Conservation (phyloP, 2,329 filamentous ascomycete genomes). For the Microcyclospora pomicola region DNA sequence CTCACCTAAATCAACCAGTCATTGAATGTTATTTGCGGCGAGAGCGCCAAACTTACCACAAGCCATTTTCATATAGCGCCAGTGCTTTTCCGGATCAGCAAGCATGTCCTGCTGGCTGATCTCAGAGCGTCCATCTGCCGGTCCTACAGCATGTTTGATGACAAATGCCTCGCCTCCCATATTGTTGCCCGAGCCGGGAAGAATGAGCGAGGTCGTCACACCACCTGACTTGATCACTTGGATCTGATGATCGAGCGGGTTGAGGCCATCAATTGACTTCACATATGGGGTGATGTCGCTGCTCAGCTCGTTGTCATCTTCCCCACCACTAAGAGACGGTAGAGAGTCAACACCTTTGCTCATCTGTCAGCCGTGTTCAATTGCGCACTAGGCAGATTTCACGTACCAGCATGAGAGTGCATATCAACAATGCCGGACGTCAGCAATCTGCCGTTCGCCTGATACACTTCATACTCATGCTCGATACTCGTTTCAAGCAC, state of each 20-base stretch:
- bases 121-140: conserved; percentile 45
- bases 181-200: conserved; percentile 56
- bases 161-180: conserved; percentile 58
- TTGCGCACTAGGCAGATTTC: too few species aligned
- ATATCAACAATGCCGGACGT: conserved; percentile 59
- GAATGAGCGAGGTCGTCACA: conserved; percentile 53
- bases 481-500: conserved; percentile 34
- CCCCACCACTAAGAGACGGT: conserved; percentile 40
- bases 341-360: conserved; percentile 34
- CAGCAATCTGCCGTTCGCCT: conserved; percentile 47
- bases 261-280: conserved; percentile 50
- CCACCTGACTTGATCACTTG: conserved; percentile 58
- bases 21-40: not conserved
- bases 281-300: conserved; percentile 54
- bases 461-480: conserved; percentile 37
- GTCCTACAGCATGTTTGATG: conserved; percentile 53
- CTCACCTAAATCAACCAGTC: conserved; percentile 35
- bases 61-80: conserved; percentile 66
- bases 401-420: conserved; percentile 49
- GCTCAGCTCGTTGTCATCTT: conserved; percentile 51
- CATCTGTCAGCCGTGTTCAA: too few species aligned
- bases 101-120: conserved; percentile 50
- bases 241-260: conserved; percentile 50
- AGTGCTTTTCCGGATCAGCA: conserved; percentile 49
- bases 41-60: conserved; percentile 26